phyloP scores from a whole-genome alignment of 495 filamentous ascomycete genomes.

The Bacidia rubella region DNA sequence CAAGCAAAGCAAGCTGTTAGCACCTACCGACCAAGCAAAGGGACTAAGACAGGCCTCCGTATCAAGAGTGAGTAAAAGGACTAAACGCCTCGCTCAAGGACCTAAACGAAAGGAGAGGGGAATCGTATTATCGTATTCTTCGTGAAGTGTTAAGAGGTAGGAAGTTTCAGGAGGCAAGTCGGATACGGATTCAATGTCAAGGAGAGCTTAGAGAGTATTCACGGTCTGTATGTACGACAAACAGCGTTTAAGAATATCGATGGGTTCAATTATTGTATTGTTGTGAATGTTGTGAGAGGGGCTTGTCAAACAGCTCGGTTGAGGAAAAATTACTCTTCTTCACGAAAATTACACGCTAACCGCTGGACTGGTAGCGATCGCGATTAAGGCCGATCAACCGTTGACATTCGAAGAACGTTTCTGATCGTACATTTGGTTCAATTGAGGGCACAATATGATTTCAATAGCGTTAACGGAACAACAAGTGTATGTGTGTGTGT shows the following conservation, averaged over 20 bases:
- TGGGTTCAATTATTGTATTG: slow-evolving; percentile 5
- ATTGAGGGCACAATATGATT: too few species aligned
- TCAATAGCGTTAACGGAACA: too few species aligned
- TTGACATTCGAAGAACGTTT: too few species aligned
- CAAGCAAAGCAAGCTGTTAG: neutral
- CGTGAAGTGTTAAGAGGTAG: slow-evolving; percentile 2
- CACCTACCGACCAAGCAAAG: neutral
- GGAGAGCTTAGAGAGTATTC: neutral
- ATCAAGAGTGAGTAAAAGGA: neutral
- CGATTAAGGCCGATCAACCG: too few species aligned
- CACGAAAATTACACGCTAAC: too few species aligned
- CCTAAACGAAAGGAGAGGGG: slow-evolving; percentile 1
- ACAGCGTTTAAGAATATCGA: neutral
- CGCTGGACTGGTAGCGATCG: too few species aligned
- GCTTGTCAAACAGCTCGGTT: too few species aligned
- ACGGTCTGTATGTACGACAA: neutral
- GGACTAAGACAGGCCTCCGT: neutral
- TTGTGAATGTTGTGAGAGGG: neutral
- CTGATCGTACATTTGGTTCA: too few species aligned
- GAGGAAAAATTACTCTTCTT: too few species aligned
- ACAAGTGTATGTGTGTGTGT: too few species aligned
- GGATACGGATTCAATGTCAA: neutral
- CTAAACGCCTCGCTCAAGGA: slow-evolving; percentile 4
- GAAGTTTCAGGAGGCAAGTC: neutral
- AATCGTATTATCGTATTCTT: slow-evolving; percentile 5